Evolutionary conservation across 2,329 filamentous ascomycete genomes (phyloP).

Genomic region (Aspergillus ibericus): DNA sequence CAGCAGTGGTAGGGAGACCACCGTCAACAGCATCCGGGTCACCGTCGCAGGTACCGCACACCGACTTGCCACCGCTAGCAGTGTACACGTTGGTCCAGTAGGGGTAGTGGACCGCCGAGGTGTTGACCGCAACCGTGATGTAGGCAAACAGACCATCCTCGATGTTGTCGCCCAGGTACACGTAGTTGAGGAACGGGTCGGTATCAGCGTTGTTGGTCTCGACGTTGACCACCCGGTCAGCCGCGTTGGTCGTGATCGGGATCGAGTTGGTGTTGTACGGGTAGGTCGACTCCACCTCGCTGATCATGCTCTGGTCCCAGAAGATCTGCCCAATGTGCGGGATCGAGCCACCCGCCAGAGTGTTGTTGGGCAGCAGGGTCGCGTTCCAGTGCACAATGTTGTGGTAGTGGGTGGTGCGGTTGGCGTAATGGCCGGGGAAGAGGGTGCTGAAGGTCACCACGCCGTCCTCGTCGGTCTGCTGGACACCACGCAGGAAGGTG

Average conservation of each 20-base stretch:
- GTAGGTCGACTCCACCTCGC: slow-evolving; percentile 46
- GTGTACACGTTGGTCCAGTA: slow-evolving; percentile 5
- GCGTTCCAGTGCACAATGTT: slow-evolving; percentile 32
- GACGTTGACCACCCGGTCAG: slow-evolving; percentile 13
- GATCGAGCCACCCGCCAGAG: slow-evolving; percentile 49
- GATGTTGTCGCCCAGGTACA: slow-evolving; percentile 12
- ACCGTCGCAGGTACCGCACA: not conserved
- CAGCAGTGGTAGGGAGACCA: not conserved
- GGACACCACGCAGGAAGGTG: slow-evolving; percentile 47
- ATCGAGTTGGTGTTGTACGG: slow-evolving; percentile 33
- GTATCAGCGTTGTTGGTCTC: slow-evolving; percentile 16
- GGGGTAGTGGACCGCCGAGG: slow-evolving; percentile 12
- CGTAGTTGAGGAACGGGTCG: slow-evolving; percentile 18
- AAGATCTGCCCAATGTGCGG: slow-evolving; percentile 64
- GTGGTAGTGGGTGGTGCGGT: slow-evolving; percentile 35
- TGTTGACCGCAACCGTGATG: slow-evolving; percentile 16
- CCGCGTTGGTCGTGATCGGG: slow-evolving; percentile 13
- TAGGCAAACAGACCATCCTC: slow-evolving; percentile 17
- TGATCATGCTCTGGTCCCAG: slow-evolving; percentile 58
- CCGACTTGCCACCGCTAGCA: not conserved
- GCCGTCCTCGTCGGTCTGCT: slow-evolving; percentile 43
- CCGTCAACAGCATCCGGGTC: not conserved
- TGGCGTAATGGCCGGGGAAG: slow-evolving; percentile 48
- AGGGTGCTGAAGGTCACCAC: slow-evolving; percentile 43
- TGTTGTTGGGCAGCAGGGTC: slow-evolving; percentile 29